Evolutionary conservation across 169 alveolate genomes (phyloP).

Genomic region (Cardiosporidium cionae): DNA sequence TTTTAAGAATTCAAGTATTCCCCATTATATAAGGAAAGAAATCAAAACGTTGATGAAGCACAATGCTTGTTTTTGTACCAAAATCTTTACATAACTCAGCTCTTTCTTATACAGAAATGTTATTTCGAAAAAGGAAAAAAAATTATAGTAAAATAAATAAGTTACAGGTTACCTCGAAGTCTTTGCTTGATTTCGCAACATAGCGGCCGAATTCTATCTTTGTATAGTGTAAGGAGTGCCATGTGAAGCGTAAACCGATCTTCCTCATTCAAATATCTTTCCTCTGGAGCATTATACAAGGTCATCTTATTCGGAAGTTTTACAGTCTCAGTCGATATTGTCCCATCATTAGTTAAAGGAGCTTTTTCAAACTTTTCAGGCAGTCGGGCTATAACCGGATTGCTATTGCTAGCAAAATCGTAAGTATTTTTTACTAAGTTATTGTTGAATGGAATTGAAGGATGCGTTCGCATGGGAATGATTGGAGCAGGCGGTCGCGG

Average conservation of each 20-base stretch:
- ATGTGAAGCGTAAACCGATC: background rate
- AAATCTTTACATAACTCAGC: too few species aligned
- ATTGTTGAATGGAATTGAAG: too few species aligned
- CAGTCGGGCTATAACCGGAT: too few species aligned
- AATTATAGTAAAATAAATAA: background rate
- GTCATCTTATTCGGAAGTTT: background rate
- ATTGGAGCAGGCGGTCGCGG: too few species aligned
- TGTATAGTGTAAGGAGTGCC: background rate
- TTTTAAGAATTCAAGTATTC: too few species aligned
- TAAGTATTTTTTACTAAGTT: background rate
- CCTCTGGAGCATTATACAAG: background rate
- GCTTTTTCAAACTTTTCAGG: too few species aligned
- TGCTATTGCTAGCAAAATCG: background rate
- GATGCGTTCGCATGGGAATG: background rate
- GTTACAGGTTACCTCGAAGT: background rate
- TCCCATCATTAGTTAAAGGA: background rate
- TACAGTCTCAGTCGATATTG: too few species aligned
- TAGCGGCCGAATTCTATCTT: background rate
- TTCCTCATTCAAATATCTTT: background rate
- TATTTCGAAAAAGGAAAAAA: background rate
- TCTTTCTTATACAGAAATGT: background rate
- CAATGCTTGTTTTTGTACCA: too few species aligned
- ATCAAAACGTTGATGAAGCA: too few species aligned
- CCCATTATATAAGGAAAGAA: too few species aligned
- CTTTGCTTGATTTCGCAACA: background rate